Evolutionary conservation across 768 basidiomycete species (phyloP), one percentile per base, ranked within the genome.

Genomic region (Gymnopilus dilepis): DNA sequence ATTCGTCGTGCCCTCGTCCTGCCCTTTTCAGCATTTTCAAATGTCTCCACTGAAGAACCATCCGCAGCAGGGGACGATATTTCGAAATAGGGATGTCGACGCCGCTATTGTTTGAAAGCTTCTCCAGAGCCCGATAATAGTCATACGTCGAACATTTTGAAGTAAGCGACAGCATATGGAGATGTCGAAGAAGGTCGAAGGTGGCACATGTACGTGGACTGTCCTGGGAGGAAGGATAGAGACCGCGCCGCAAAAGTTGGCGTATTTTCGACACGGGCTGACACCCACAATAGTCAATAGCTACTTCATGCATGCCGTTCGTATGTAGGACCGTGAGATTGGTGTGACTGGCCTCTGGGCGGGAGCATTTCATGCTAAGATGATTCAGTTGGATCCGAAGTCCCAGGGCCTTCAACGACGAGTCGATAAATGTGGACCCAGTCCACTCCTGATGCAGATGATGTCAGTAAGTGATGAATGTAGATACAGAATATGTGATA

Each of bases 21-120:
- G 26, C 60, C 26, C 55, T 15, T 43, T 61, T 61, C 33, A 57
- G 28, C 17, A 61, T 21, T 21, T 61, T 61, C 26, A 61, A 59
- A 21, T 41, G 67, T 57, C 19, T 28, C 47, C 59, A 56, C 26
- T 64, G 60, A 22, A 42, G 47, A 4, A 51, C 15, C 34, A 52
- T 55, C 11, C 53, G 53, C 28, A 45, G 34, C 12, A 56, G 24
- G 31, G 40, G 34, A 6, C 41, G 38, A 24, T 61, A 61, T 24
- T 48, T 34, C 5, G 60, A 61, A 6, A 26, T 41, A 5, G 52
- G 52, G 13, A 40, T 26, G 2, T 38, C 24, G 30, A 61, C n/a
- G 6, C 60, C 60, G 1, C 53, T 56, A 42, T 50, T 61, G 45
- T 61, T 50, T 8, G 54, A 47, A 21, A 56, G n/a, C n/a, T 21